Base-by-base conservation (phyloP, 306 rosid genomes). In the Malus asiatica region DNA sequence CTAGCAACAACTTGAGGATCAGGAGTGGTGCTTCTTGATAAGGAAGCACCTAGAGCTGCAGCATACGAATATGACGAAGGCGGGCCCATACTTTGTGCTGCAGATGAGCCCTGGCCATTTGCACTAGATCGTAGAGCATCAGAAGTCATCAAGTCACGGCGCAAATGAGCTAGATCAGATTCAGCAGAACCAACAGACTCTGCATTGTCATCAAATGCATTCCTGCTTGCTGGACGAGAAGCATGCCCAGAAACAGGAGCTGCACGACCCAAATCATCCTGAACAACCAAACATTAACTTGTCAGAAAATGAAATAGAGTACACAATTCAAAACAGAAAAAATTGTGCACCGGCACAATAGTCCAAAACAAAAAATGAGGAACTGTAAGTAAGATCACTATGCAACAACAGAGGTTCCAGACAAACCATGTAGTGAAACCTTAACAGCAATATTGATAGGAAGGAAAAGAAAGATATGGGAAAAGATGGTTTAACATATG, bases 11-110 rank as follows among this genome's bases (percentile, higher is more conserved):
- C 71, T 70, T 92, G 99, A 5, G 97, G 92, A 82, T 95, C 99
- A 44, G 99, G 99, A 68, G 99, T 95, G 60, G 87, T 88, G 84
- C 99, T 90, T 86, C 97, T 79, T 60, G 99, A 95, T 85, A 92
- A 70, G 69, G 99, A 87, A 76, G 92, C 78, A 5, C 99, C 99
- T 9, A 95, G 79, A 20, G 80, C 99, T 63, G 99, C 96, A 74
- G 99, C 99, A 81, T 95, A 95, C 16, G 87, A 27, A 67, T 88
- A 92, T 4, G 99, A 89, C 82, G 91, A 53, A 76, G 83, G 90
- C 1, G 75, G 82, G 33, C 91, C 94, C 58, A 66, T 79, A 79
- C 87, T 91, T 78, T 89, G 93, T 67, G 79, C 84, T 18, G 81
- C 82, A 86, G 98, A 87, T 45, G 90, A 77, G 15, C 90, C 93